Conservation (phyloP, 192 early-diverging fungal species). For the Podochytrium sp. region DNA sequence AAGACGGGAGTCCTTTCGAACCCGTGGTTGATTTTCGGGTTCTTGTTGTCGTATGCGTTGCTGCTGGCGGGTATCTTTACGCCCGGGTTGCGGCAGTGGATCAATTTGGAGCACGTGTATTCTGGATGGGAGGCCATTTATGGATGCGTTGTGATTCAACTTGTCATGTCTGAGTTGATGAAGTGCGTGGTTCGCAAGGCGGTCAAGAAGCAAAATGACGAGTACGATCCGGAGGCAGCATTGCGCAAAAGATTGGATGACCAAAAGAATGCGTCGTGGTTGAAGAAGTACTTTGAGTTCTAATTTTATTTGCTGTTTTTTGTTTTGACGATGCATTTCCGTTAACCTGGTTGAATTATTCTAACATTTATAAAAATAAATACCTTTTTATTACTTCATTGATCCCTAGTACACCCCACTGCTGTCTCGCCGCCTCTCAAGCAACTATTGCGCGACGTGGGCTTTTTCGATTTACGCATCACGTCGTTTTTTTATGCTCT, state of each 20-base stretch:
- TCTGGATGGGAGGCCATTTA: constrained; percentile 47
- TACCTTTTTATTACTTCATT: no score
- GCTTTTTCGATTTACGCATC: no score
- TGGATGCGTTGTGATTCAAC: constrained; percentile 48
- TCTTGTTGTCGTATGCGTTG: constrained; percentile 67
- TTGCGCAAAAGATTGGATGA: not conserved
- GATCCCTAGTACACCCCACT: no score
- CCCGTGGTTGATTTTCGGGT: constrained; percentile 78
- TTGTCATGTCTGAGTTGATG: constrained; percentile 46
- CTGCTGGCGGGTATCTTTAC: constrained; percentile 82
- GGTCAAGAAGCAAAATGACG: not conserved
- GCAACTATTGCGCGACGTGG: no score
- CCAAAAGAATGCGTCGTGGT: not conserved
- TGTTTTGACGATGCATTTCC: no score
- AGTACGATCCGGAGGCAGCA: not conserved
- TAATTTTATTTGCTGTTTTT: no score
- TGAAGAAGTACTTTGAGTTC: no score
- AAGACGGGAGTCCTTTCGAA: constrained; percentile 75
- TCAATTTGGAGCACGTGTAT: constrained; percentile 43
- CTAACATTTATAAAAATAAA: no score
- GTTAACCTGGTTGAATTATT: no score
- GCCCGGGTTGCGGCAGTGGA: constrained; percentile 56
- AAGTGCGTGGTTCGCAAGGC: constrained; percentile 37
- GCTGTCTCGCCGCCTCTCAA: no score
- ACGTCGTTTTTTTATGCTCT: no score